phyloP scores from a whole-genome alignment of 768 basidiomycete genomes.

The Plicaturopsis crispa region DNA sequence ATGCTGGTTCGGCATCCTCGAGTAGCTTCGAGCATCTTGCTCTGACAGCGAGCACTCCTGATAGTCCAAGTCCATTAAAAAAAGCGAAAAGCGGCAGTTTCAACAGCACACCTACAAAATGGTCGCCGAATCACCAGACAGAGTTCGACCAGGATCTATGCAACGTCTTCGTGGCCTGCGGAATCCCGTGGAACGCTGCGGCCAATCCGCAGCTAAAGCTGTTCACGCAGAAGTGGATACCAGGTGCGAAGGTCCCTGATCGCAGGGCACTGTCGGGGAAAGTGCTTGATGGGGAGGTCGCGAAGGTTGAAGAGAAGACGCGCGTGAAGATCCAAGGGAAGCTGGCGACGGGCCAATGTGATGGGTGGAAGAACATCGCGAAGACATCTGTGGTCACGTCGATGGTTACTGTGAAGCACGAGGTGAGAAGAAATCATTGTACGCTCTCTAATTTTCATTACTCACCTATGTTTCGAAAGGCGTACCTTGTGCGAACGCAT shows the following conservation, averaged over 20 bases:
- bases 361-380: constrained; percentile 23
- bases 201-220: constrained; percentile 11
- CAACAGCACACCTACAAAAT: no score
- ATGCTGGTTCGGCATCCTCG: no score
- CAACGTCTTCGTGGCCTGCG: constrained; percentile 9
- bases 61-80: no score
- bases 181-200: constrained; percentile 16
- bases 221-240: constrained; percentile 17
- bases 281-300: constrained; percentile 4
- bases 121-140: constrained; percentile 4
- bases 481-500: constrained; percentile 14
- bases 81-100: no score
- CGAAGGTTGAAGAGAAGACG: constrained; percentile 5
- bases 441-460: background rate
- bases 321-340: constrained; percentile 9
- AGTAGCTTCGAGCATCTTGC: no score
- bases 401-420: constrained; percentile 16
- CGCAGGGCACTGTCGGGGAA: constrained; percentile 10
- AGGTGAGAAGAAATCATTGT: constrained; percentile 11
- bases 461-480: constrained; percentile 1
- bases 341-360: constrained; percentile 18
- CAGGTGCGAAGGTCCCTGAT: constrained; percentile 12
- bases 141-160: constrained; percentile 14
- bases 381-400: constrained; percentile 16
- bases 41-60: no score